Percentiles rank a stretch among this genome's conserved stretches.
Evolutionary conservation across 495 filamentous ascomycete genomes (phyloP).

Genomic region (Penicillium manginii): DNA sequence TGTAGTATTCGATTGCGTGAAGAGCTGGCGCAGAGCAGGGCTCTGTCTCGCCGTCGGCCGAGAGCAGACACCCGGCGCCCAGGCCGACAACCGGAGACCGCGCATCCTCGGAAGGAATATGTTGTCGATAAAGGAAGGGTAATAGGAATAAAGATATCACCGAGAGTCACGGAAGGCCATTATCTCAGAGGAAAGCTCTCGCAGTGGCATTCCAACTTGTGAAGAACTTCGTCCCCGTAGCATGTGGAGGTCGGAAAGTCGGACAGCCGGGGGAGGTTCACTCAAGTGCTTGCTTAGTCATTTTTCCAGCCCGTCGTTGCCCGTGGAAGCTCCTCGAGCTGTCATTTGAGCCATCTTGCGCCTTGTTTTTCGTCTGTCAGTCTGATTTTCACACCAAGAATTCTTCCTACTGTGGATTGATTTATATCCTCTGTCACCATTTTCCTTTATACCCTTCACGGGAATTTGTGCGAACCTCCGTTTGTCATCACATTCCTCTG

Average conservation of each 20-base stretch:
- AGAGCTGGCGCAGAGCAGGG: slow-evolving; percentile 24
- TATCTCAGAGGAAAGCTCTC: slow-evolving; percentile 30
- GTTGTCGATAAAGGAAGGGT: slow-evolving; percentile 18
- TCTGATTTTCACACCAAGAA: background rate
- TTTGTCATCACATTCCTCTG: background rate
- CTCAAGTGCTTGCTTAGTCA: background rate
- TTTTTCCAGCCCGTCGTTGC: slow-evolving; percentile 31
- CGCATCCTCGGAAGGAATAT: slow-evolving; percentile 44
- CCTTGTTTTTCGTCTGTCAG: slow-evolving; percentile 6
- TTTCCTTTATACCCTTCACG: background rate
- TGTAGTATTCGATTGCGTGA: slow-evolving; percentile 14
- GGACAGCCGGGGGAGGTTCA: slow-evolving; percentile 5
- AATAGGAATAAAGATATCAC: slow-evolving; percentile 20
- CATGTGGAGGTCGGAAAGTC: slow-evolving; percentile 27
- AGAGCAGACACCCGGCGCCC: slow-evolving; percentile 37
- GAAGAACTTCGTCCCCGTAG: slow-evolving; percentile 12
- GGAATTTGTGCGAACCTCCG: background rate
- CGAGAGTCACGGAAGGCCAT: slow-evolving; percentile 37
- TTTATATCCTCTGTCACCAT: background rate
- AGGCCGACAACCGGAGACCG: slow-evolving; percentile 45
- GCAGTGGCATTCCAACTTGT: slow-evolving; percentile 3
- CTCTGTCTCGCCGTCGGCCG: slow-evolving; percentile 28
- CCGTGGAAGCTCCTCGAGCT: slow-evolving; percentile 45
- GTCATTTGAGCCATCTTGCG: slow-evolving; percentile 24
- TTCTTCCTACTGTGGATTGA: background rate